Evolutionary conservation across 768 basidiomycete species (phyloP).

Genomic region (Nidularia pulvinata): DNA sequence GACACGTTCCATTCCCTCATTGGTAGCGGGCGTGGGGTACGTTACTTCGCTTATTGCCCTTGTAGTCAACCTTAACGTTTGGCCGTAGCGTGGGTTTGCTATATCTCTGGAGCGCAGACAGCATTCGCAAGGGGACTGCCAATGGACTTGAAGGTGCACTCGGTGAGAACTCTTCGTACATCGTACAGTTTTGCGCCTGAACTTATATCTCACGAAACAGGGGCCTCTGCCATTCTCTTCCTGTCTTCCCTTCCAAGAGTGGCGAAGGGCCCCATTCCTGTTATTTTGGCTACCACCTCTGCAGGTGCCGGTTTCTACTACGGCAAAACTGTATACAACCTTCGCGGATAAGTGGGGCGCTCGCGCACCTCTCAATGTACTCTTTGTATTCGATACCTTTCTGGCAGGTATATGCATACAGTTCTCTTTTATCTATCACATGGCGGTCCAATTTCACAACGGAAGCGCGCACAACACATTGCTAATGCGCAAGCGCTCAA

Average conservation of each 20-base stretch:
- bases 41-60: constrained; percentile 9
- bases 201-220: constrained; percentile 27
- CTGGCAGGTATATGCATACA: no score
- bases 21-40: constrained; percentile 82
- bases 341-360: constrained; percentile 19
- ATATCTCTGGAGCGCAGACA: constrained; percentile 79
- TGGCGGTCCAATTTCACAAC: neutral
- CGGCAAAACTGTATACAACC: constrained; percentile 52
- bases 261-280: constrained; percentile 74
- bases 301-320: constrained; percentile 68
- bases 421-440: neutral
- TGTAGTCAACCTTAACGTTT: neutral
- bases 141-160: constrained; percentile 82
- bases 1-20: constrained; percentile 78
- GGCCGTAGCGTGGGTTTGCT: constrained; percentile 66
- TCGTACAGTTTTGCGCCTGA: neutral
- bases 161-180: constrained; percentile 35
- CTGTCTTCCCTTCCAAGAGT: constrained; percentile 75
- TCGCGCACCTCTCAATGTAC: neutral
- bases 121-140: constrained; percentile 68
- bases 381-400: neutral
- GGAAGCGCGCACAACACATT: no score
- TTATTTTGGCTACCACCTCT: constrained; percentile 59
- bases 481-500: no score
- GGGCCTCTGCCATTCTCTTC: constrained; percentile 74